Conservation (phyloP, 306 rosid species). For the Vigna angularis region DNA sequence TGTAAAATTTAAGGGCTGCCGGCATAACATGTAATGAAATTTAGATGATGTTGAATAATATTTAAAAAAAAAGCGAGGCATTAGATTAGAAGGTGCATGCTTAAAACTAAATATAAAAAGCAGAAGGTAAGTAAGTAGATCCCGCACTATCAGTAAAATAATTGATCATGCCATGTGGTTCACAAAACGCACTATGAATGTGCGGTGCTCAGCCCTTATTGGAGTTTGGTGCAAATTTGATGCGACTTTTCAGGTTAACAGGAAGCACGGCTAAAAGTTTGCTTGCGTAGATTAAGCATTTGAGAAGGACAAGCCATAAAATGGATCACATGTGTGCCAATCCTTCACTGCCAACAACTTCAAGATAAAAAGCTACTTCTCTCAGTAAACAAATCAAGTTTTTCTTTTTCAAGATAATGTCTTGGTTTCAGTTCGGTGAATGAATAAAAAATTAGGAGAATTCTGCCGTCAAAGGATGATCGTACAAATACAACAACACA, state of each 20-base stretch:
- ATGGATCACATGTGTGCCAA: slow-evolving; percentile 38
- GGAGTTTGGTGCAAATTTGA: slow-evolving; percentile 8
- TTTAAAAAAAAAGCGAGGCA: no score
- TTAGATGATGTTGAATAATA: no score
- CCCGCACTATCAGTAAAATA: not conserved
- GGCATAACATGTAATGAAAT: no score
- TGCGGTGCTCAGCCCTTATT: not conserved
- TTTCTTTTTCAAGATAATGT: not conserved
- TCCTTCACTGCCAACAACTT: slow-evolving; percentile 21
- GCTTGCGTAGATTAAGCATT: slow-evolving; percentile 21
- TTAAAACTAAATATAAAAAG: no score
- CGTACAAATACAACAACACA: not conserved
- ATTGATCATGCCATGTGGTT: no score
- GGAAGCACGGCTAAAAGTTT: slow-evolving; percentile 3
- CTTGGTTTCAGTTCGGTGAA: not conserved
- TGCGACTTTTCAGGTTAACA: slow-evolving; percentile 30
- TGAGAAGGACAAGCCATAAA: slow-evolving; percentile 16
- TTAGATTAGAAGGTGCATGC: no score
- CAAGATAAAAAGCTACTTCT: not conserved
- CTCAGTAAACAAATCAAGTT: no score
- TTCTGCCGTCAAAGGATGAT: not conserved
- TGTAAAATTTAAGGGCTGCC: no score
- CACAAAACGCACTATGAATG: slow-evolving; percentile 33
- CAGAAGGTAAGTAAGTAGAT: not conserved
- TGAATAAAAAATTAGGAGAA: not conserved